Percentiles rank a stretch among this genome's conserved stretches.
These are phyloP conservation scores for Hirschfeldia incana DNA, from an alignment of 345 rosid genomes.

Conservation along the genomic window DNA sequence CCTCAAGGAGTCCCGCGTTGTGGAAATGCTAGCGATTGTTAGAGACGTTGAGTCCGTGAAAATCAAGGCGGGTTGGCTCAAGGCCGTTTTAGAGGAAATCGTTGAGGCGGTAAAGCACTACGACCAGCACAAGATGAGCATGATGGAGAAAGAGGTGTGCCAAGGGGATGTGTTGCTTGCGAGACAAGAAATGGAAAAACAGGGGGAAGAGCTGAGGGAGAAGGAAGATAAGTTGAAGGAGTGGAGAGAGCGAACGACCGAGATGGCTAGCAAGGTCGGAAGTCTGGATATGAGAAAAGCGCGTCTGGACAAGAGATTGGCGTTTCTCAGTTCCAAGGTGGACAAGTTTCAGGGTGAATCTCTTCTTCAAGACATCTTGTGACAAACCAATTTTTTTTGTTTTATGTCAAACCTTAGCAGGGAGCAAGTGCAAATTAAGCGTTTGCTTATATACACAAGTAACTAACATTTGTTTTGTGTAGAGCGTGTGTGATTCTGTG, in stretches of 20 bases:
- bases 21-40: conserved; percentile 37
- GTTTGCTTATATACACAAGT: not conserved
- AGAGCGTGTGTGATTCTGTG: not conserved
- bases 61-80: conserved; percentile 36
- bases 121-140: conserved; percentile 20
- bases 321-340: conserved; percentile 35
- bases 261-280: conserved; percentile 29
- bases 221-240: conserved; percentile 31
- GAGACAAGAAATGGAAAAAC: conserved; percentile 28
- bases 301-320: conserved; percentile 29
- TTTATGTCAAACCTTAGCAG: conserved; percentile 9
- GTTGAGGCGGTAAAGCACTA: conserved; percentile 44
- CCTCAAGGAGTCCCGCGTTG: conserved; percentile 27
- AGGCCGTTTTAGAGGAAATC: conserved; percentile 40
- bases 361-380: conserved; percentile 28
- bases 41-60: conserved; percentile 38
- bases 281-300: conserved; percentile 22
- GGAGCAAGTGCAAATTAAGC: not conserved
- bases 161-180: conserved; percentile 22
- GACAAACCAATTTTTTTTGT: conserved; percentile 20
- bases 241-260: conserved; percentile 22
- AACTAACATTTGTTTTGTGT: not conserved
- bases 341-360: conserved; percentile 31
- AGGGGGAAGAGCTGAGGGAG: conserved; percentile 23
- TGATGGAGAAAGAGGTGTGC: conserved; percentile 14